Conservation (phyloP, 139 green algal species). For the Volvox reticuliferus region DNA sequence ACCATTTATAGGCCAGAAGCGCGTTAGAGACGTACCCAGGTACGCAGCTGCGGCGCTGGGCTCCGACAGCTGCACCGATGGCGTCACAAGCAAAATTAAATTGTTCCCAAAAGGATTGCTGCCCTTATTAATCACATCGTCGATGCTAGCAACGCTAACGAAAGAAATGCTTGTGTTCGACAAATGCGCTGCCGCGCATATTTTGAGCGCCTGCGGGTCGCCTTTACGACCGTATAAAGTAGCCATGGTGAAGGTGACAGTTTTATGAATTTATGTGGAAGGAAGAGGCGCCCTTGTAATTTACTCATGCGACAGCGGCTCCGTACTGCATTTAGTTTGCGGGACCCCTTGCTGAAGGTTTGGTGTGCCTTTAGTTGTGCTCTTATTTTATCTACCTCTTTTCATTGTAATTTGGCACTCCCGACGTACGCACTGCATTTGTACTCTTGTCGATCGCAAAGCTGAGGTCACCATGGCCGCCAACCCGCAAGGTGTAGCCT, state of each 20-base stretch:
- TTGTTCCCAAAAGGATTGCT: slow-evolving; percentile 51
- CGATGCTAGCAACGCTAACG: neutral
- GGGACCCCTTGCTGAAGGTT: neutral
- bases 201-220: slow-evolving; percentile 76
- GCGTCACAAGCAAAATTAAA: slow-evolving; percentile 53
- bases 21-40: slow-evolving; percentile 56
- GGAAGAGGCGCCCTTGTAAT: neutral
- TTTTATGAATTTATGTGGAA: neutral
- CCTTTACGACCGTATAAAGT: slow-evolving; percentile 60
- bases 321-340: neutral
- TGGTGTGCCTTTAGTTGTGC: neutral
- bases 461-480: neutral
- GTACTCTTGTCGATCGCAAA: neutral
- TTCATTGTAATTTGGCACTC: neutral
- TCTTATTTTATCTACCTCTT: neutral
- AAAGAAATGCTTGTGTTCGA: slow-evolving; percentile 26
- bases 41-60: slow-evolving; percentile 73
- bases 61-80: slow-evolving; percentile 63
- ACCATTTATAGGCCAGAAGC: neutral
- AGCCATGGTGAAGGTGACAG: slow-evolving; percentile 12
- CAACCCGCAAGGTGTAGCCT: slow-evolving; percentile 12
- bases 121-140: slow-evolving; percentile 41
- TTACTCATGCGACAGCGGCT: slow-evolving; percentile 4
- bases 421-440: neutral
- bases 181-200: slow-evolving; percentile 54